Evolutionary conservation across 2,329 filamentous ascomycete species (phyloP).

Genomic region (Penicillium sp.): DNA sequence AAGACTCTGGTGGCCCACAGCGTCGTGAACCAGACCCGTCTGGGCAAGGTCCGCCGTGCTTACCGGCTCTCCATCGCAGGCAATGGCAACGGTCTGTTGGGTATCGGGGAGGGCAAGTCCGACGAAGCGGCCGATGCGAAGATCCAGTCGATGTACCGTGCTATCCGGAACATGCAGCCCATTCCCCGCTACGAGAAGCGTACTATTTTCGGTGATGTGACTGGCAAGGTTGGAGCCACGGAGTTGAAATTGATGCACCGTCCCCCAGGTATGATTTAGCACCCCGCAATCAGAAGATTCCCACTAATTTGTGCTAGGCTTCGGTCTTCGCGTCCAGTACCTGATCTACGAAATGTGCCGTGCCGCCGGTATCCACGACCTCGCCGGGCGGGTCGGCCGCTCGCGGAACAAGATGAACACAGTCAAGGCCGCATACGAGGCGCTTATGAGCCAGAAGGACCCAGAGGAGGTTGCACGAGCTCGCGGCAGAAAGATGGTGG

Average conservation of each 20-base stretch:
- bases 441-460: slow-evolving; percentile 74
- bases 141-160: slow-evolving; percentile 70
- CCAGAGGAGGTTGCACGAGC: slow-evolving; percentile 87
- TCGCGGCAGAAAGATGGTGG: slow-evolving; percentile 89
- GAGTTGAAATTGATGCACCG: slow-evolving; percentile 75
- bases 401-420: slow-evolving; percentile 97
- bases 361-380: slow-evolving; percentile 77
- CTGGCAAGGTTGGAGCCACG: slow-evolving; percentile 81
- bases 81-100: slow-evolving; percentile 78
- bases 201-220: slow-evolving; percentile 82
- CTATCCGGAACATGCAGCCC: slow-evolving; percentile 90
- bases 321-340: slow-evolving; percentile 85
- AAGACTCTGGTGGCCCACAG: slow-evolving; percentile 70
- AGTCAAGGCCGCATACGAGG: slow-evolving; percentile 83
- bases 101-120: slow-evolving; percentile 85
- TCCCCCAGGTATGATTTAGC: slow-evolving; percentile 68
- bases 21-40: slow-evolving; percentile 89
- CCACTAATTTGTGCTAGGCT: slow-evolving; percentile 56
- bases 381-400: slow-evolving; percentile 75
- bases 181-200: slow-evolving; percentile 84
- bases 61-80: slow-evolving; percentile 80
- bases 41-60: slow-evolving; percentile 80
- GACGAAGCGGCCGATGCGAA: slow-evolving; percentile 64
- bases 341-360: slow-evolving; percentile 94
- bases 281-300: background rate